Base-by-base conservation (phyloP, 495 filamentous ascomycete genomes). In the Gamarada debralockiae region DNA sequence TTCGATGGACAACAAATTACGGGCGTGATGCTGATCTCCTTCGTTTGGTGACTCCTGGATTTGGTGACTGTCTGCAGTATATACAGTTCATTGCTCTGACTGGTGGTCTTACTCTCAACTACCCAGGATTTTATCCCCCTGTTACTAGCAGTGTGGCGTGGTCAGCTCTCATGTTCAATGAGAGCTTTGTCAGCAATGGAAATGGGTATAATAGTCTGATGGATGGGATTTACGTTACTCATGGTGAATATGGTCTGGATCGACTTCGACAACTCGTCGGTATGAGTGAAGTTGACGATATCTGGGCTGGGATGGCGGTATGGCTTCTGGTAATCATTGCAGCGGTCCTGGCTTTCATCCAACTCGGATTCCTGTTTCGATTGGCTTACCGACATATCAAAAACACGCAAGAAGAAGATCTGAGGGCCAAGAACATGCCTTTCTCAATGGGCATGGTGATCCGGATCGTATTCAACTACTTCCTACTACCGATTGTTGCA, bases 11-110 rank as follows among this genome's bases (percentile, higher is more conserved):
- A 18, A 95, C 89, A 65, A 97, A 97, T 63, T 97, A 92, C 65
- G 95, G 93, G 24, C 83, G 92, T 59, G 95, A 98, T 57, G 86
- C 89, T 39, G 93, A 98, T 66, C 75, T 97, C 51, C 74, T 98
- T 36, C 86, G 93, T 25, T 73, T 97, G 29, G 90, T 98, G 18
- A 98, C 93, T 7, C 93, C 93, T 13, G 93, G 93, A 0, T 98
- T 98, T 65, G 91, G 89, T 10, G 93, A 98, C 59, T 98, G 93
- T 66, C 80, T 98, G 25, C 92, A 98, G 69, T 98, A 97, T 64
- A 85, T 98, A 25, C 93, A 98, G 63, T 97, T 95, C 57, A 78
- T 92, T 43, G 87, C 92, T 17, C 75, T 98, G 29, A 90, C 92
- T 0, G 95, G 95, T 1, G 82, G 85, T 36, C 70, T 98, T 37